Conservation (phyloP, 2,329 filamentous ascomycete genomes). For the Colletotrichum cordylinicola region DNA sequence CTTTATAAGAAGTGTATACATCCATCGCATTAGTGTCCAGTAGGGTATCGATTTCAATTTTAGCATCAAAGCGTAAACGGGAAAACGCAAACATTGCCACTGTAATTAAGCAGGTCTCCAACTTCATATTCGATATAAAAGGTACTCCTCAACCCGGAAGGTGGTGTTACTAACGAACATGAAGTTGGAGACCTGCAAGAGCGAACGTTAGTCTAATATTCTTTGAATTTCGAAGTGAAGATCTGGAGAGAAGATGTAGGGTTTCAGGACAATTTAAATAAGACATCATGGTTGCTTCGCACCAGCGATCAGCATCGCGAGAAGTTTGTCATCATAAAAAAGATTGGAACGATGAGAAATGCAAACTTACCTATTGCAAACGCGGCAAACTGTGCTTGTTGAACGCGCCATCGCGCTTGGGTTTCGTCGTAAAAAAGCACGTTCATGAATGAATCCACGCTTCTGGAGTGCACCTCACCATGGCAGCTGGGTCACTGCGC, state of each 20-base stretch:
- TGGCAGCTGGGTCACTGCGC: not conserved
- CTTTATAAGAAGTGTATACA: too few relatives aligned
- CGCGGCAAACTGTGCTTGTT: not conserved
- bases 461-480: not conserved
- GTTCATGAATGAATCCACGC: too few relatives aligned
- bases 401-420: too few relatives aligned
- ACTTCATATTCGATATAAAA: too few relatives aligned
- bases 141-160: too few relatives aligned
- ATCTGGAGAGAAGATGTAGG: not conserved
- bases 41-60: too few relatives aligned
- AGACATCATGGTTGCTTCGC: not conserved
- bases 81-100: too few relatives aligned
- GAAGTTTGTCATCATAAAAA: not conserved
- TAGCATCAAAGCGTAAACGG: too few relatives aligned
- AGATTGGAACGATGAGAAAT: not conserved
- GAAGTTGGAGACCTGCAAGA: not conserved
- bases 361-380: not conserved
- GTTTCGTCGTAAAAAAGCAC: accelerated
- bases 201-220: not conserved
- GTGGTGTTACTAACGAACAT: not conserved
- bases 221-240: accelerated
- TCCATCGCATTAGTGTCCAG: too few relatives aligned
- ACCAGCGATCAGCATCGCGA: not conserved
- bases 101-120: too few relatives aligned
- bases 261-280: not conserved